Conservation (phyloP, 306 rosid species). For the Geum urbanum region DNA sequence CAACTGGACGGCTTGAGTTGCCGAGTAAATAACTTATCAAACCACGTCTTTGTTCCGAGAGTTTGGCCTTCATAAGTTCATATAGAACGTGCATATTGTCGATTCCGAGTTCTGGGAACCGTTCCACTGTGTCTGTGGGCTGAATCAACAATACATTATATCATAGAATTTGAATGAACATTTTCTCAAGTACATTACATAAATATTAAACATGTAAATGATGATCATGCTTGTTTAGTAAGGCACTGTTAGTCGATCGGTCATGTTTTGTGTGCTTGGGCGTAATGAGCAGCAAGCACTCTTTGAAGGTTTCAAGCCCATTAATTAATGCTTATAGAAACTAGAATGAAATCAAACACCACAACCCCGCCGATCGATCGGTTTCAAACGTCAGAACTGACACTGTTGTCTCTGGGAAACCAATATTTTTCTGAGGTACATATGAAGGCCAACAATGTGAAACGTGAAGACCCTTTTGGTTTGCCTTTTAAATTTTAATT, state of each 20-base stretch:
- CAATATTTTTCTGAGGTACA: neutral
- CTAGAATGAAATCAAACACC: neutral
- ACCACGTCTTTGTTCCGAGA: no score
- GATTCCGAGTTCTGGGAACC: no score
- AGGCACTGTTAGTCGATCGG: neutral
- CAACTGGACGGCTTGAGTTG: neutral
- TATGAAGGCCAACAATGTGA: conserved; percentile 12
- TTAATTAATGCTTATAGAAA: neutral
- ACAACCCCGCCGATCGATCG: neutral
- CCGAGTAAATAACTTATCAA: neutral
- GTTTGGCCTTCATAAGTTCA: no score
- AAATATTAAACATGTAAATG: neutral
- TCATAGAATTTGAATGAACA: neutral
- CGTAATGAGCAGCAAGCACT: neutral
- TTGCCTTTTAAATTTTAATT: neutral
- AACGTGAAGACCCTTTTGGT: conserved; percentile 13
- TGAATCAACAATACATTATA: neutral
- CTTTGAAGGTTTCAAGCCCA: neutral
- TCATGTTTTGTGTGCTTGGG: conserved; percentile 5
- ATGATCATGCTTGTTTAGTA: neutral
- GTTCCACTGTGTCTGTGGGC: no score
- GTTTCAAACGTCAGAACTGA: conserved; percentile 17
- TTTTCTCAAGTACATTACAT: no score
- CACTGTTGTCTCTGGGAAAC: neutral
- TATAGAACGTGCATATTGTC: no score